Percentiles rank a stretch among this genome's conserved stretches.
Conservation (phyloP, 2,329 filamentous ascomycete genomes). For the Aspergillus tanneri region DNA sequence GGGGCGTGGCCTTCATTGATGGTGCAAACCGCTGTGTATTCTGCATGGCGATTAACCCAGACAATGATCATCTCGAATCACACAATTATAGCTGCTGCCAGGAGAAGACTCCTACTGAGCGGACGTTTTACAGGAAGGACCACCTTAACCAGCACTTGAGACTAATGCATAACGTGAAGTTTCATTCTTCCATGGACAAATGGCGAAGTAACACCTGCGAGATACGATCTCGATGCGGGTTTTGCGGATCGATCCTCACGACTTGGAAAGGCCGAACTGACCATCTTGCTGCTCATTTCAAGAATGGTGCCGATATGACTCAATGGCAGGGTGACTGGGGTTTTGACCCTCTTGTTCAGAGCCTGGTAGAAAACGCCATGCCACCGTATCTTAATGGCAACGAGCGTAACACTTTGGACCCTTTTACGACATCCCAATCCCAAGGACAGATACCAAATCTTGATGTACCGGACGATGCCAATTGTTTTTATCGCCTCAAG, state of each 20-base stretch:
- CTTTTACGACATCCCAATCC: constrained; percentile 29
- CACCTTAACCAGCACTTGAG: constrained; percentile 62
- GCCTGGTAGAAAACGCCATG: constrained; percentile 40
- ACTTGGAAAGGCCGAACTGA: constrained; percentile 45
- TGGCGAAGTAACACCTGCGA: constrained; percentile 59
- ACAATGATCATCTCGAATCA: constrained; percentile 56
- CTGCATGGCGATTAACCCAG: constrained; percentile 56
- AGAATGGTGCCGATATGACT: constrained; percentile 38
- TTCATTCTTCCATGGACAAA: constrained; percentile 55
- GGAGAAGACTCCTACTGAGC: constrained; percentile 59
- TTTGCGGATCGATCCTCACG: constrained; percentile 41
- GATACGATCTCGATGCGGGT: constrained; percentile 52
- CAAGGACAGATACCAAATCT: constrained; percentile 20
- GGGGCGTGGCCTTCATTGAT: constrained; percentile 52
- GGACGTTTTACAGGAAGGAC: constrained; percentile 63
- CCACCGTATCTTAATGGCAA: constrained; percentile 40
- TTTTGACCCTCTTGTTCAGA: constrained; percentile 38
- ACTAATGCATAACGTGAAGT: constrained; percentile 59
- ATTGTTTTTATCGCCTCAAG: constrained; percentile 44
- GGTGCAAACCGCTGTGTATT: constrained; percentile 58
- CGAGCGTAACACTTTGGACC: constrained; percentile 35
- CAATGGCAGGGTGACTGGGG: constrained; percentile 43
- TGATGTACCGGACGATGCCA: constrained; percentile 35
- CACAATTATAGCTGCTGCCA: constrained; percentile 61
- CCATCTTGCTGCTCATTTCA: constrained; percentile 43